Evolutionary conservation across 2,329 filamentous ascomycete species (phyloP), one percentile per base, ranked within the genome.

Genomic region (Phyllosticta citribraziliensis): DNA sequence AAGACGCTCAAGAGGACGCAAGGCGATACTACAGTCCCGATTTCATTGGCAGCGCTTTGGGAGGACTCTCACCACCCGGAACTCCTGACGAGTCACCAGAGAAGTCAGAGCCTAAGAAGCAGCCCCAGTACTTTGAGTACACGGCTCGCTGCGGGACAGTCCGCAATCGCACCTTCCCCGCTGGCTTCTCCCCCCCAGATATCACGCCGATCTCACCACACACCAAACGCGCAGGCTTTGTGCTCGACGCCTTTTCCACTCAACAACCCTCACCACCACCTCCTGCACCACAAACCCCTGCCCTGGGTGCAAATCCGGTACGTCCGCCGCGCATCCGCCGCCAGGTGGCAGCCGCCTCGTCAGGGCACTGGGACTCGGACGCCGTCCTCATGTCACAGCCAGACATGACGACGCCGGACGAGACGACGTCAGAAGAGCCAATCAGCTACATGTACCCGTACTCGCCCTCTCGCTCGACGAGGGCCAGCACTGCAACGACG

Each of bases 321-420:
- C 40, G 40, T n/a, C 40, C 40, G 40, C 40, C 40, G 17, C 40
- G 40, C 40, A n/a, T 19, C 14, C 40, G 40, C 40, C 40, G 40
- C 40, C 40, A 47, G n/a, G 3, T n/a, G 2, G 17, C 40, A 4
- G 19, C 5, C 14, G n/a, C 6, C 40, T 47, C 40, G 17, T 47
- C 40, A 2, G 68, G 71, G 5, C 60, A 68, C 30, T 74, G 72
- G 72, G 70, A 74, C 57, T 73, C 70, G 9, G 70, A 74, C 56
- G 68, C 68, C 0, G 53, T 74, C 12, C 64, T 74, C 20, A 74
- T 74, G 72, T 66, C 68, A n/a, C 64, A 69, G 53, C 57, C 63
- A 14, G 63, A 62, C 1, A 64, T 67, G n/a, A 63, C 68, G 17
- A 47, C 40, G 17, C 40, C 40, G 24, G 22, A 22, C 17, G 40